A percentile compares a stretch with the other conserved stretches of the same genome.
Evolutionary conservation across 768 basidiomycete species (phyloP).

Genomic region (Gymnopilus junonius): DNA sequence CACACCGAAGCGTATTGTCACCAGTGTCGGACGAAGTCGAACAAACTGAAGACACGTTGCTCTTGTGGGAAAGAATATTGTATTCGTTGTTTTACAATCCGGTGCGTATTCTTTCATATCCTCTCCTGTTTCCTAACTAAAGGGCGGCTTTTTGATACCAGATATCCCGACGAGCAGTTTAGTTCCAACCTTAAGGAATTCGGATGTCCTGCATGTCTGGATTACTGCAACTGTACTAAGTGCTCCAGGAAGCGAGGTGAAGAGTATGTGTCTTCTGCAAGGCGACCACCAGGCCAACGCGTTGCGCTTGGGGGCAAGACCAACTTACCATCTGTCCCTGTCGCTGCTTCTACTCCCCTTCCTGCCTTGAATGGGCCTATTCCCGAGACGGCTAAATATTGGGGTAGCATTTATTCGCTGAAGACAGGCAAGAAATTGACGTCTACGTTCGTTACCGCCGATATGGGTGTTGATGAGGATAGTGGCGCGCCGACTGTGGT

Average conservation of each 20-base stretch:
- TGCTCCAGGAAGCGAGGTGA: slow-evolving; percentile 53
- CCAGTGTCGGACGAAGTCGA: slow-evolving; percentile 18
- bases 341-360: background rate
- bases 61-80: slow-evolving; percentile 20
- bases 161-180: slow-evolving; percentile 31
- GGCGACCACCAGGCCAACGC: slow-evolving; percentile 3
- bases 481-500: slow-evolving; percentile 24
- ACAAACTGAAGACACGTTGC: slow-evolving; percentile 20
- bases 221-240: slow-evolving; percentile 51
- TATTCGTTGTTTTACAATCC: slow-evolving; percentile 15
- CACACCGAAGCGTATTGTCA: slow-evolving; percentile 9
- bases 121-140: background rate
- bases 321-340: background rate
- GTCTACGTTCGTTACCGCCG: slow-evolving; percentile 24
- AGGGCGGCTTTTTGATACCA: slow-evolving; percentile 10
- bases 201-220: slow-evolving; percentile 48
- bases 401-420: slow-evolving; percentile 34
- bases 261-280: slow-evolving; percentile 33
- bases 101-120: slow-evolving; percentile 16
- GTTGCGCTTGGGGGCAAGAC: background rate
- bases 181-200: slow-evolving; percentile 26
- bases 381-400: slow-evolving; percentile 26
- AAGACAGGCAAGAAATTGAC: slow-evolving; percentile 31
- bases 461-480: slow-evolving; percentile 3
- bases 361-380: background rate